Conservation (phyloP, 2,329 filamentous ascomycete species). For the Thyridium curvatum region DNA sequence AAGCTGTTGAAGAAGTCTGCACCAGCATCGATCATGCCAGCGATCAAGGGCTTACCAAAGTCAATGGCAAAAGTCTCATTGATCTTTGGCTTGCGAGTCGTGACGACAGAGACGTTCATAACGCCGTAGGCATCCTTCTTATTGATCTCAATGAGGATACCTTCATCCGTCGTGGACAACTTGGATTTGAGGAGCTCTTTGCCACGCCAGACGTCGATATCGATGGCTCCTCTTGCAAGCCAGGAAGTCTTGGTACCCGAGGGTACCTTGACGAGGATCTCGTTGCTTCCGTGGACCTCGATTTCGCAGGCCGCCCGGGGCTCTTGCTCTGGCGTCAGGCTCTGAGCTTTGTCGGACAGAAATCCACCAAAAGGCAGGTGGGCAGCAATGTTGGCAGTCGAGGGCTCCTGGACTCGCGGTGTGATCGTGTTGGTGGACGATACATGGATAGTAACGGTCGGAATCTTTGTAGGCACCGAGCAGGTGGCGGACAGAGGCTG, state of each 20-base stretch:
- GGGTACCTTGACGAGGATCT: constrained; percentile 49
- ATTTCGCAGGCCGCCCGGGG: constrained; percentile 36
- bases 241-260: constrained; percentile 43
- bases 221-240: constrained; percentile 50
- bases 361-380: constrained; percentile 31
- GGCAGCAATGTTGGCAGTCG: constrained; percentile 17
- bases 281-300: constrained; percentile 36
- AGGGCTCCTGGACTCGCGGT: constrained; percentile 15
- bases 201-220: constrained; percentile 46
- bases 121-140: constrained; percentile 50
- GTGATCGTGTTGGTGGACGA: constrained; percentile 28
- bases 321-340: constrained; percentile 14
- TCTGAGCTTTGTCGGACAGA: constrained; percentile 27
- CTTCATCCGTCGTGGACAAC: constrained; percentile 40
- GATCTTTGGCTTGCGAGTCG: constrained; percentile 52
- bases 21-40: constrained; percentile 36
- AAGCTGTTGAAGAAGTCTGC: constrained; percentile 30
- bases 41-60: constrained; percentile 45
- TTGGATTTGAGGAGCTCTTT: constrained; percentile 40
- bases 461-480: constrained; percentile 5
- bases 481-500: constrained; percentile 6
- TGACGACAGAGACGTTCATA: constrained; percentile 51
- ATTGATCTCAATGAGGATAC: constrained; percentile 45
- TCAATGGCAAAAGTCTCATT: constrained; percentile 56
- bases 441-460: constrained; percentile 25